Evolutionary conservation across 805 yeast genomes (phyloP).

Genomic region (Torulaspora maleeae): DNA sequence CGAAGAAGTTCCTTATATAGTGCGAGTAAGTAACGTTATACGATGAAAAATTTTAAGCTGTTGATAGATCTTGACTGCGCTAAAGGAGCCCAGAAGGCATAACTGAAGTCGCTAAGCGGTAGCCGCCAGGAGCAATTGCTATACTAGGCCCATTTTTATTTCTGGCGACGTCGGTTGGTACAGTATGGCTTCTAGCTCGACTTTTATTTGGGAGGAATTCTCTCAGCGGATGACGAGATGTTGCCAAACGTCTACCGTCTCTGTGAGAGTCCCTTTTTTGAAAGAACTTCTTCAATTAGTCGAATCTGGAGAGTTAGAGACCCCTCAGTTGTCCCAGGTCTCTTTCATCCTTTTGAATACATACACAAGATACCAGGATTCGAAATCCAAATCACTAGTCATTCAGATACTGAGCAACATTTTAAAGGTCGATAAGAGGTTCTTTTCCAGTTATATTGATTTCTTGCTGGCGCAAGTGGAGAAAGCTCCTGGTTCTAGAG

Average conservation of each 20-base stretch:
- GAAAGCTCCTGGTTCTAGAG: conserved; percentile 39
- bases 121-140: background rate
- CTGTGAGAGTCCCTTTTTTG: conserved; percentile 30
- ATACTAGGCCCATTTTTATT: background rate
- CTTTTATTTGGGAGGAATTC: conserved; percentile 24
- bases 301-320: conserved; percentile 17
- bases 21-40: background rate
- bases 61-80: background rate
- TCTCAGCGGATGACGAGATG: conserved; percentile 19
- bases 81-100: background rate
- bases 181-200: conserved; percentile 2
- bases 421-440: conserved; percentile 33
- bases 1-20: background rate
- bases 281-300: conserved; percentile 21
- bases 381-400: conserved; percentile 43
- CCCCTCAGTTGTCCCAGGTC: conserved; percentile 29
- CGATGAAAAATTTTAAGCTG: conserved; percentile 13
- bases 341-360: conserved; percentile 43
- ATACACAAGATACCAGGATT: conserved; percentile 49
- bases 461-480: conserved; percentile 38
- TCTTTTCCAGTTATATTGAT: conserved; percentile 37
- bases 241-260: conserved; percentile 24
- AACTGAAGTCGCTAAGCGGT: background rate
- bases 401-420: conserved; percentile 39
- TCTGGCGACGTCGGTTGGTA: background rate